Evolutionary conservation across 2,329 filamentous ascomycete genomes (phyloP), one percentile per base, ranked within the genome.

Genomic region (Alternaria sp.): DNA sequence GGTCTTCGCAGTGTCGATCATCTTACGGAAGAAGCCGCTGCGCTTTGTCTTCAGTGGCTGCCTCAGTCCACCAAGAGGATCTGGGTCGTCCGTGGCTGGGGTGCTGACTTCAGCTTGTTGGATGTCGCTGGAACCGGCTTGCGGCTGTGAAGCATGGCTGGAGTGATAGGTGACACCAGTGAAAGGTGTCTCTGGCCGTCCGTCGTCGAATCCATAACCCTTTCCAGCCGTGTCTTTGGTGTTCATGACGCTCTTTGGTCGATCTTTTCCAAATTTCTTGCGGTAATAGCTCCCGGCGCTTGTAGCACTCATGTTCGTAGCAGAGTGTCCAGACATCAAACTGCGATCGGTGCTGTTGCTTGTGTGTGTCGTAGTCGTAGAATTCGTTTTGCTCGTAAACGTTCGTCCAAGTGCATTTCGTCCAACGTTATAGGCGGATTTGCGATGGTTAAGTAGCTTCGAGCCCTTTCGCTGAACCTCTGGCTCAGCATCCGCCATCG

Each of bases 251-350:
- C 90, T 92, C 65, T 88, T 87, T 16, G 90, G 85, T 63, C 89
- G 69, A 43, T 79, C 78, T 36, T 73, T 79, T 72, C 84, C 75
- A 78, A 82, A 75, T 66, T 90, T 90, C 73, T 92, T 91, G 63
- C 94, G 88, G 30, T 93, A 94, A 66, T 96, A 88, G 79, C 94
- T 98, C 55, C 94, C 95, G 16, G 95, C 95, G 79, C 95, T 98
- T 16, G 95, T 98, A 52, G 93, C 92, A 77, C 94, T 98, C 79
- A 97, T 93, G 12, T 87, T 94, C 52, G 94, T 90, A 0, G 95
- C 95, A 54, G 95, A 98, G 54, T 88, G 86, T 3, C 94, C 95
- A 77, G 94, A 98, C 94, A 97, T 97, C 44, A 99, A 79, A 72
- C 92, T 98, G 70, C 90, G 88, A 69, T 90, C 89, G 16, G 93